These are phyloP conservation scores for Panicum miliaceum DNA, from an alignment of 176 grass and related monocot genomes.

Conservation along the genomic window DNA sequence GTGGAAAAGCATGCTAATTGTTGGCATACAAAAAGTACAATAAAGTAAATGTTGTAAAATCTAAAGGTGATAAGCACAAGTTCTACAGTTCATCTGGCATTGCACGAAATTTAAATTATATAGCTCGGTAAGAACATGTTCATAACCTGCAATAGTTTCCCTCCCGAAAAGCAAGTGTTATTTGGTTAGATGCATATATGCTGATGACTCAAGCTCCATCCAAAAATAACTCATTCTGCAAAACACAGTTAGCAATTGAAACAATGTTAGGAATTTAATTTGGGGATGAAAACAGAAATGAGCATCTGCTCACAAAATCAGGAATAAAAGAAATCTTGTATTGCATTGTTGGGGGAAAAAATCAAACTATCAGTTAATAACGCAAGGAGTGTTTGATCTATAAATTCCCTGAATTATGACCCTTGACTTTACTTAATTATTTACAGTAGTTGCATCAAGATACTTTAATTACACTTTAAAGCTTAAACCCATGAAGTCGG, in stretches of 20 bases:
- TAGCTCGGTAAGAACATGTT: slow-evolving; percentile 83
- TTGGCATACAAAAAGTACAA: slow-evolving; percentile 34
- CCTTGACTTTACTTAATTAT: too few relatives aligned
- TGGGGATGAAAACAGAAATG: neutral
- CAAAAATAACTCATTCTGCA: slow-evolving; percentile 68
- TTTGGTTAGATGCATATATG: slow-evolving; percentile 74
- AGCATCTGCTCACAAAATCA: neutral
- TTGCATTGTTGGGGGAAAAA: neutral
- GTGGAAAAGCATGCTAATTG: slow-evolving; percentile 75
- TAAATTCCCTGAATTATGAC: too few relatives aligned
- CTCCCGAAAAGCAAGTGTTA: slow-evolving; percentile 67
- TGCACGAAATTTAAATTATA: neutral
- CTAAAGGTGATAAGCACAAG: slow-evolving; percentile 10
- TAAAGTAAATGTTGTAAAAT: neutral
- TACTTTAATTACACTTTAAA: neutral
- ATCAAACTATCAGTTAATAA: neutral
- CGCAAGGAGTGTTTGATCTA: too few relatives aligned
- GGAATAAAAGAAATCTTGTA: neutral
- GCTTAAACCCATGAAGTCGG: neutral
- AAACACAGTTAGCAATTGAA: slow-evolving; percentile 31
- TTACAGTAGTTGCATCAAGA: too few relatives aligned
- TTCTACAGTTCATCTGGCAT: slow-evolving; percentile 11
- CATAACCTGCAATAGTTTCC: slow-evolving; percentile 48
- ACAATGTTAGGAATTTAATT: neutral
- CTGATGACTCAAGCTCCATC: slow-evolving; percentile 74